Base-by-base conservation (phyloP, 2,329 filamentous ascomycete species). In the Raffaelea ambrosiae region DNA sequence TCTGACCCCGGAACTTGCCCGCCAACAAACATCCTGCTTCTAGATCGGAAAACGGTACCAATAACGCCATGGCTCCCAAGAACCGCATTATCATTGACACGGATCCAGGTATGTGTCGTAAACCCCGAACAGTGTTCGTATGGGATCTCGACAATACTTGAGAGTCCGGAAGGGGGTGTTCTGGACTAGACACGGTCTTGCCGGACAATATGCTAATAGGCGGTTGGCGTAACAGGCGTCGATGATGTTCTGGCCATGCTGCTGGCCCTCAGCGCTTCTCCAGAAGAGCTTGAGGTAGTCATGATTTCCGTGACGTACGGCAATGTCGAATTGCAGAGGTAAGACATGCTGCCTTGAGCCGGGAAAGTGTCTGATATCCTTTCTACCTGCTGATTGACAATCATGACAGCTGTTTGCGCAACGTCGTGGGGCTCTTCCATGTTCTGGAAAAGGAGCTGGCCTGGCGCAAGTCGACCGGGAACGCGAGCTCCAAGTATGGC, bases 81-180 rank as follows among this genome's bases (percentile, higher is more conserved):
- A 81, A 78, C 58, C 82, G 84, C 59, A 83, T 98, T 57, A 96
- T 98, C 59, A 93, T 98, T 59, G 93, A 98, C 62, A 97, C 91
- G 3, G 93, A 97, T 63, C 91, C 91, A 56, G 69, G 90, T 87
- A 72, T 55, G 63, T 21, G 21, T 16, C 4, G 14, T 14, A 29
- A 10, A 10, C 3, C 16, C 20, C 13, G 3, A 14, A 3, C 21
- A 5, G 4, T 39, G 9, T 20, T 39, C 14, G n/a, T n/a, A n/a
- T n/a, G n/a, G n/a, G n/a, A n/a, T n/a, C n/a, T n/a, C n/a, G n/a
- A n/a, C n/a, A n/a, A n/a, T n/a, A n/a, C n/a, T n/a, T n/a, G n/a
- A n/a, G n/a, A n/a, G n/a, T n/a, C n/a, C n/a, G n/a, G n/a, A n/a
- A n/a, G n/a, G n/a, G n/a, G n/a, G n/a, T n/a, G n/a, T n/a, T n/a